Base-by-base conservation (phyloP, 306 rosid genomes). In the Citrullus colocynthis region DNA sequence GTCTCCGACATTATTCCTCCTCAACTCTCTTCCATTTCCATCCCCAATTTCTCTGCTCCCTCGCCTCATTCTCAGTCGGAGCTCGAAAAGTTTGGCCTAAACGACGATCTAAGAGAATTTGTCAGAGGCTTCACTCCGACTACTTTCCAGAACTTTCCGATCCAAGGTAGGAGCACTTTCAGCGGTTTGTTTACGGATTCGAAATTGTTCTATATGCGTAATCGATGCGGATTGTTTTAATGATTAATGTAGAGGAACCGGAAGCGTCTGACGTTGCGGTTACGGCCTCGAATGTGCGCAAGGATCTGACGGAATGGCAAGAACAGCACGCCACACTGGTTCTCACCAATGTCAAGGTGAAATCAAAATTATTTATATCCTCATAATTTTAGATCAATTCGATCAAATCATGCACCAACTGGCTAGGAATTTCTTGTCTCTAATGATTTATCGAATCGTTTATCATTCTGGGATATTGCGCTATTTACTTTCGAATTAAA, bases 251-350 rank as follows among this genome's bases (percentile, higher is more conserved):
- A 96, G 99, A 92, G 81, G 98, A 81, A 74, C 39, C 89, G 36
- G 93, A 87, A 84, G 89, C 66, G 62, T 88, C 89, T 60, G 93
- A 92, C 74, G 88, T 74, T 59, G 65, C 90, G 2, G 79, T 92
- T 36, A 84, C 89, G 76, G 85, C 79, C 16, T 86, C 97, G 77
- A 96, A 96, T 85, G 94, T 96, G 69, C 82, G 99, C 34, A 92
- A 91, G 82, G 99, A 96, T 89, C 98, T 92, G 81, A 89, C 89
- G 62, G 98, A 91, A 81, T 96, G 96, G 89, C 99, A 96, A 85
- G 99, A 96, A 87, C 88, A 86, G 64, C 99, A 96, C 84, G 99
- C 99, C 41, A 96, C 87, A 71, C 81, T 96, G 70, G 96, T 96
- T 79, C 90, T 96, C 79, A 89, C 94, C 17, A 78, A 93, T 79